These are phyloP conservation scores for Talinum fruticosum DNA, from an alignment of 148 eudicot species.

Conservation along the genomic window DNA sequence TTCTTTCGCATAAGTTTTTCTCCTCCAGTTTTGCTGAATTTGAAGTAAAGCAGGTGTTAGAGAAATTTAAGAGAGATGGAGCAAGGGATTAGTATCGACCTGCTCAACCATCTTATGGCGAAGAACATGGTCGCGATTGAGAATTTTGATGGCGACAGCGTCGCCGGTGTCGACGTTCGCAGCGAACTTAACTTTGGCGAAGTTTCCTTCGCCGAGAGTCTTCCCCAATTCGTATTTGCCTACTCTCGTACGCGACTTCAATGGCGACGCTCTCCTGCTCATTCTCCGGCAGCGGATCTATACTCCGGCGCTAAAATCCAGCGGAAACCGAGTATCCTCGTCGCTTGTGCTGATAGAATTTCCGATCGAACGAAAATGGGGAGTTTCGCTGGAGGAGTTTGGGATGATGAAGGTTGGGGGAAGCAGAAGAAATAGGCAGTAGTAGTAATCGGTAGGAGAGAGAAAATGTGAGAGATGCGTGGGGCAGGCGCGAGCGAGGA, in stretches of 20 bases:
- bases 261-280: constrained; percentile 20
- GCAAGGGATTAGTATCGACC: constrained; percentile 25
- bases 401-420: too few species aligned
- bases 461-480: neutral
- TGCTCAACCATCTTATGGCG: constrained; percentile 81
- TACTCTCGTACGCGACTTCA: constrained; percentile 52
- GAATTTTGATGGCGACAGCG: constrained; percentile 65
- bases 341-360: too few species aligned
- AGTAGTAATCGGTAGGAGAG: neutral
- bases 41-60: neutral
- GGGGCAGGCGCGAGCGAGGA: too few species aligned
- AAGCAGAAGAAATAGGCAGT: too few species aligned
- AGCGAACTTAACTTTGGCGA: constrained; percentile 81
- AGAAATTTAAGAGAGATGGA: neutral
- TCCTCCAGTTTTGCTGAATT: neutral
- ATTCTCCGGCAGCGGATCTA: too few species aligned
- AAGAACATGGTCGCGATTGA: constrained; percentile 66
- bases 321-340: too few species aligned
- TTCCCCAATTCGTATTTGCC: constrained; percentile 80
- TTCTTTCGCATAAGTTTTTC: neutral
- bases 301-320: too few species aligned
- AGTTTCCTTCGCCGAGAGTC: constrained; percentile 79
- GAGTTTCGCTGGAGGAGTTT: too few species aligned
- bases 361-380: too few species aligned
- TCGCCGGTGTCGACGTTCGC: constrained; percentile 51